Percentiles rank a stretch among this genome's conserved stretches.
Evolutionary conservation across 495 filamentous ascomycete genomes (phyloP).

Genomic region (Parachaetomium inaequale): DNA sequence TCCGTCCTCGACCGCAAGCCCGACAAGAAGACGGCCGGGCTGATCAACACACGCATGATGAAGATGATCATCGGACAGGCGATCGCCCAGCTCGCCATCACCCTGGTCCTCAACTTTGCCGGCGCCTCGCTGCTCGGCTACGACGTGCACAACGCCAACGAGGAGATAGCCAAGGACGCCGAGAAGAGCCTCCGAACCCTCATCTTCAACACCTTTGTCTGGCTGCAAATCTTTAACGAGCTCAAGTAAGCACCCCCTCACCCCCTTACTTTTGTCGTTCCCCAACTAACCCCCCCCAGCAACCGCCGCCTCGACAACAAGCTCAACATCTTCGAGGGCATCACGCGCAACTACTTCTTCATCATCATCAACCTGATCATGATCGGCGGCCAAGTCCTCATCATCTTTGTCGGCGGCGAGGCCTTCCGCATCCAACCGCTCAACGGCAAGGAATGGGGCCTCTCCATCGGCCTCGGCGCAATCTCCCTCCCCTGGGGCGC

Average conservation of each 20-base stretch:
- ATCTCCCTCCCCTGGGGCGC: constrained; percentile 70
- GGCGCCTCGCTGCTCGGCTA: constrained; percentile 57
- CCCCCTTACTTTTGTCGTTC: background rate
- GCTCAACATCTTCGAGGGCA: constrained; percentile 85
- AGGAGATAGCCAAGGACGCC: background rate
- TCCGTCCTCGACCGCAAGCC: constrained; percentile 77
- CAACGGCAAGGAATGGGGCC: constrained; percentile 67
- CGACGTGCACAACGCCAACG: constrained; percentile 22
- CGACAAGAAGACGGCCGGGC: constrained; percentile 64
- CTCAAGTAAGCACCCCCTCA: constrained; percentile 59
- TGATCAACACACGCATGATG: constrained; percentile 83
- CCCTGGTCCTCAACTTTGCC: constrained; percentile 73
- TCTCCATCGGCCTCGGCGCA: constrained; percentile 66
- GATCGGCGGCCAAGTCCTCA: constrained; percentile 80
- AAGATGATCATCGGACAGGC: constrained; percentile 92
- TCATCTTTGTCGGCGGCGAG: constrained; percentile 68
- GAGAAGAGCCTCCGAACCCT: constrained; percentile 58
- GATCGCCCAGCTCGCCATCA: constrained; percentile 73
- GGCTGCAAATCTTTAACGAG: constrained; percentile 95
- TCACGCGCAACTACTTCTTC: constrained; percentile 77
- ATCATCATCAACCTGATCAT: constrained; percentile 78
- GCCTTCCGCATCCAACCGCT: constrained; percentile 63
- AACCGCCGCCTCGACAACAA: constrained; percentile 79
- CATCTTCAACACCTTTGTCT: constrained; percentile 92
- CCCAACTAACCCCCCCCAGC: background rate